Percentiles rank a stretch among this genome's conserved stretches.
phyloP scores from a whole-genome alignment of 495 filamentous ascomycete genomes.

The Poronia punctata region DNA sequence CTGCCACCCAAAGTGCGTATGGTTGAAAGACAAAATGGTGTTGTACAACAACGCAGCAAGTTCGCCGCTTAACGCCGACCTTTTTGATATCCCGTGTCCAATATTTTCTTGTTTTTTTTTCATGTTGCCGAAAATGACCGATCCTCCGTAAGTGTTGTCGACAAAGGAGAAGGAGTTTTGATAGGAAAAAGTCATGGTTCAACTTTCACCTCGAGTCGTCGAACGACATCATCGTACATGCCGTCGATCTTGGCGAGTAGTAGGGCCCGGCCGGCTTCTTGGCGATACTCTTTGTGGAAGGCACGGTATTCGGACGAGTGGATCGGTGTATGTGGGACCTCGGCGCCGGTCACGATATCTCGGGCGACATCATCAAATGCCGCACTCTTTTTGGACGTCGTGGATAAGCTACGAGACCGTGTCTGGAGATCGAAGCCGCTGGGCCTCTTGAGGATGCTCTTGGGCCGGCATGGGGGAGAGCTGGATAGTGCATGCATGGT shows the following conservation, averaged over 20 bases:
- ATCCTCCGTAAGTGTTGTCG: too few species aligned
- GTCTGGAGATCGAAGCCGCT: slow-evolving; percentile 7
- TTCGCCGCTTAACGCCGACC: slow-evolving; percentile 3
- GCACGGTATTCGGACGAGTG: slow-evolving; percentile 12
- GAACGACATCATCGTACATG: slow-evolving; percentile 12
- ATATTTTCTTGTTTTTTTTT: too few species aligned
- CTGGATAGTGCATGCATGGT: slow-evolving; percentile 10
- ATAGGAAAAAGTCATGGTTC: slow-evolving; percentile 2
- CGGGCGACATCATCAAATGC: slow-evolving; percentile 12
- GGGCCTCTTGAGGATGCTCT: slow-evolving; percentile 13
- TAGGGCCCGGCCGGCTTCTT: slow-evolving; percentile 11
- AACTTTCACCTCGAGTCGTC: slow-evolving; percentile 10
- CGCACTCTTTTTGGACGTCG: slow-evolving; percentile 11
- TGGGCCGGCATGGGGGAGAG: slow-evolving; percentile 5
- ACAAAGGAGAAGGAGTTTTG: neutral
- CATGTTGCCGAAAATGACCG: too few species aligned
- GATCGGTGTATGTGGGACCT: slow-evolving; percentile 12
- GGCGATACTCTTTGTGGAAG: slow-evolving; percentile 12
- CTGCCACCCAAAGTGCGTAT: slow-evolving; percentile 1
- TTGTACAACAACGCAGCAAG: slow-evolving; percentile 4
- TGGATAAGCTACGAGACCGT: slow-evolving; percentile 9
- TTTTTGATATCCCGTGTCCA: slow-evolving; percentile 1
- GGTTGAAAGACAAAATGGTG: slow-evolving; percentile 4
- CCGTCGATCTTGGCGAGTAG: slow-evolving; percentile 11
- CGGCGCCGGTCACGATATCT: slow-evolving; percentile 10